Percentiles rank a stretch among this genome's conserved stretches.
phyloP scores from a whole-genome alignment of 352 stramenopile species.

The Elongisporangium anandrum region DNA sequence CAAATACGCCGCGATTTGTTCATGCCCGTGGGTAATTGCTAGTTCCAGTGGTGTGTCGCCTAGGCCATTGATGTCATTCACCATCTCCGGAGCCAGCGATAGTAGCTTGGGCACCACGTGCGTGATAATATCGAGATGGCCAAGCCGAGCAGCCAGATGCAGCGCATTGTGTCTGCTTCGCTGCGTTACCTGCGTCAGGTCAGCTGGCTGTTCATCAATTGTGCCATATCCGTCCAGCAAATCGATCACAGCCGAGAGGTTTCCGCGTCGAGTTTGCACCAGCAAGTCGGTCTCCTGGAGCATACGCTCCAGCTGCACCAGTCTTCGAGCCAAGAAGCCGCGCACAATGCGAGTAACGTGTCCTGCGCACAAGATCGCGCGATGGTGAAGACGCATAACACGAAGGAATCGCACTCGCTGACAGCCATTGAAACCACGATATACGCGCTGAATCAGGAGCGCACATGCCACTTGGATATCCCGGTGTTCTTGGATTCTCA shows the following conservation, averaged over 20 bases:
- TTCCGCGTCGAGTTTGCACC: constrained; percentile 42
- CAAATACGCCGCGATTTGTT: constrained; percentile 50
- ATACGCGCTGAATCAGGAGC: constrained; percentile 46
- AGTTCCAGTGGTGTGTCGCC: constrained; percentile 45
- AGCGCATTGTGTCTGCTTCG: constrained; percentile 37
- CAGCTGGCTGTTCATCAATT: constrained; percentile 27
- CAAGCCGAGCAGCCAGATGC: constrained; percentile 44
- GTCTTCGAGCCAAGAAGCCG: constrained; percentile 40
- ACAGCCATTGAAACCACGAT: constrained; percentile 40
- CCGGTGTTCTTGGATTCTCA: constrained; percentile 33
- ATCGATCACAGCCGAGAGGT: constrained; percentile 51
- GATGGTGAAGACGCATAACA: constrained; percentile 19
- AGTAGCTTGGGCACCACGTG: constrained; percentile 42
- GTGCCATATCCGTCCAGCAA: constrained; percentile 52
- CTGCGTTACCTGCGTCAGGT: constrained; percentile 27
- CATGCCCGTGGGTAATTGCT: constrained; percentile 36
- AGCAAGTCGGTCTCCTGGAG: constrained; percentile 46
- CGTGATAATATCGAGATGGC: constrained; percentile 44
- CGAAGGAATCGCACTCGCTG: constrained; percentile 21
- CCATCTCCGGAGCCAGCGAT: constrained; percentile 10
- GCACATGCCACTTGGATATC: constrained; percentile 38
- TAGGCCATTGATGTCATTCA: constrained; percentile 35
- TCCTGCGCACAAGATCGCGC: constrained; percentile 24
- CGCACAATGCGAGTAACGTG: constrained; percentile 50
- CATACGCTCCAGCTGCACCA: constrained; percentile 14